Conservation (phyloP, 805 yeast species). For the Middelhovenomyces tepae region DNA sequence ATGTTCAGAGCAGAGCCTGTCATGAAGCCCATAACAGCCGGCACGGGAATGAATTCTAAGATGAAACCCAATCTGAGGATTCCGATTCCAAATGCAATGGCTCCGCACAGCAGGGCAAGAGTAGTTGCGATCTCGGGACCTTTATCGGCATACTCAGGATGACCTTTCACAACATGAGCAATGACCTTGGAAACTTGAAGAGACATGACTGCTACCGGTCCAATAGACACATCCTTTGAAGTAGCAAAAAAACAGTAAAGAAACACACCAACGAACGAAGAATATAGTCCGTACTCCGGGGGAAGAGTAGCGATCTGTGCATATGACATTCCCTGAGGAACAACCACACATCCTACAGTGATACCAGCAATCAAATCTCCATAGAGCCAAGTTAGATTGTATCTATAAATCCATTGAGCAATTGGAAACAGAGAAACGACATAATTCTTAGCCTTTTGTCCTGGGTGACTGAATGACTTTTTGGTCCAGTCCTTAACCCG, state of each 20-base stretch:
- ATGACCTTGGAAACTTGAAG: conserved; percentile 74
- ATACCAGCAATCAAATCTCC: conserved; percentile 86
- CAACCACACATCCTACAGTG: conserved; percentile 86
- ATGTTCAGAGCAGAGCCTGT: conserved; percentile 87
- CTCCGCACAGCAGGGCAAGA: conserved; percentile 75
- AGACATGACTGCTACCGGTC: conserved; percentile 97
- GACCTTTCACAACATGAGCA: conserved; percentile 47
- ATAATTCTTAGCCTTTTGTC: conserved; percentile 37
- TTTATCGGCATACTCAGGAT: conserved; percentile 34
- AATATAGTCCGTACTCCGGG: conserved; percentile 81
- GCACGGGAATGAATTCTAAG: conserved; percentile 79
- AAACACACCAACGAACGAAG: conserved; percentile 86
- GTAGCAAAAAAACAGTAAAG: conserved; percentile 89
- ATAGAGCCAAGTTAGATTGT: conserved; percentile 69
- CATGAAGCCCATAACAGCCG: conserved; percentile 93
- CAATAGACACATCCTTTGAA: conserved; percentile 89
- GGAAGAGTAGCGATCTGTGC: conserved; percentile 77
- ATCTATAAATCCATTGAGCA: conserved; percentile 73
- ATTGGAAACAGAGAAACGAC: conserved; percentile 67
- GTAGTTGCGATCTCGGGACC: conserved; percentile 75
- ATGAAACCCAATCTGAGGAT: conserved; percentile 76
- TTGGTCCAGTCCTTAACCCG: conserved; percentile 20
- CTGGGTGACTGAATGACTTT: too few species aligned
- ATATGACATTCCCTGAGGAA: conserved; percentile 94
- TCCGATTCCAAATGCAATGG: conserved; percentile 76